phyloP scores from a whole-genome alignment of 805 yeast species.

The Saccharomycopsis babjevae region DNA sequence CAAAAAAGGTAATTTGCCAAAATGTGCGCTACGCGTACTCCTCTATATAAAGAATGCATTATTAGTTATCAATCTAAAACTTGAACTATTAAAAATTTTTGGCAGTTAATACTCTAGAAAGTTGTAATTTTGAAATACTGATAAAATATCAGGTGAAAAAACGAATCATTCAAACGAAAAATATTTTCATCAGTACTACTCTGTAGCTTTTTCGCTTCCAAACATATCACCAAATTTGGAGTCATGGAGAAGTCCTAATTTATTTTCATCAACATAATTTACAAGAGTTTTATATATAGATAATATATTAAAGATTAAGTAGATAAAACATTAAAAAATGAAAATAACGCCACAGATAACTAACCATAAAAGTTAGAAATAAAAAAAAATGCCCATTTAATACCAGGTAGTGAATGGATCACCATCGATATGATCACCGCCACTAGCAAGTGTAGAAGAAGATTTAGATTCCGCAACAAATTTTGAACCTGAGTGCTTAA shows the following conservation, averaged over 20 bases:
- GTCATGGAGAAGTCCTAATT: no score
- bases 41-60: no score
- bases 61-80: no score
- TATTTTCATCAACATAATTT: no score
- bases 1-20: background rate
- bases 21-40: background rate
- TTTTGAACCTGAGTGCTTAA: conserved; percentile 47
- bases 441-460: background rate
- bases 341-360: background rate
- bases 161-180: no score
- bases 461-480: conserved; percentile 10
- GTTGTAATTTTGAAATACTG: no score
- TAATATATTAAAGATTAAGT: conserved; percentile 1
- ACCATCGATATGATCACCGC: conserved; percentile 4
- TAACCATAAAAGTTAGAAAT: background rate
- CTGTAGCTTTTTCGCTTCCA: no score
- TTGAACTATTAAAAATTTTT: no score
- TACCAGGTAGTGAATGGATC: conserved; percentile 20
- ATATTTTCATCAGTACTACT: no score
- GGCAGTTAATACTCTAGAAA: no score
- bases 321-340: background rate
- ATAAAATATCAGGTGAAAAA: no score
- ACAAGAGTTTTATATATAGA: background rate
- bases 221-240: no score
- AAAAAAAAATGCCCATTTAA: background rate